Percentiles rank a stretch among this genome's conserved stretches.
phyloP scores from a whole-genome alignment of 768 basidiomycete species.

The Hericium rajendrae region DNA sequence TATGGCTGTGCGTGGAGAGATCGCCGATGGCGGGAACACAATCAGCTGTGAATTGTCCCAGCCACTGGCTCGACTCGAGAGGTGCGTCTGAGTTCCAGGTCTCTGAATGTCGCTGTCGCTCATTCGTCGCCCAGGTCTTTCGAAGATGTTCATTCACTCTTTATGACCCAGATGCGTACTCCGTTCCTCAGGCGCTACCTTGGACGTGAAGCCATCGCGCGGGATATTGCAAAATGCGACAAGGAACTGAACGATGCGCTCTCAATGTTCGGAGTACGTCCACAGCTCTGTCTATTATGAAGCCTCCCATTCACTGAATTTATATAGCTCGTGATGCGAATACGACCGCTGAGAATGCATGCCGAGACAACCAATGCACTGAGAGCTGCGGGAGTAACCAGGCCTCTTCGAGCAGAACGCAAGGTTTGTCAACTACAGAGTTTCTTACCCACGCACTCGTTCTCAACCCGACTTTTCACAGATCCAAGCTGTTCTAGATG shows the following conservation, averaged over 20 bases:
- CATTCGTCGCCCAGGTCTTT: constrained; percentile 28
- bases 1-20: constrained; percentile 51
- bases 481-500: constrained; percentile 10
- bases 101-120: neutral
- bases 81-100: constrained; percentile 27
- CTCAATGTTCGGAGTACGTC: constrained; percentile 39
- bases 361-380: no score
- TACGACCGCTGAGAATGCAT: no score
- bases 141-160: constrained; percentile 34
- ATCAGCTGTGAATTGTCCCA: constrained; percentile 38
- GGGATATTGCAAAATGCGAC: constrained; percentile 42
- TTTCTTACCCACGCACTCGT: no score
- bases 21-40: constrained; percentile 43
- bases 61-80: constrained; percentile 42
- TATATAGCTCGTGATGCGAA: no score
- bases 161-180: constrained; percentile 31
- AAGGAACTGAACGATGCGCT: constrained; percentile 44
- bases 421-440: no score
- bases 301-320: no score
- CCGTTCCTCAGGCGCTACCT: constrained; percentile 76
- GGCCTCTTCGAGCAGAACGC: no score
- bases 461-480: neutral
- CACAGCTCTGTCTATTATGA: neutral
- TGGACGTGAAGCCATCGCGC: constrained; percentile 57
- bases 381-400: no score